Conservation (phyloP, 768 basidiomycete genomes). For the Suillus tomentosus region DNA sequence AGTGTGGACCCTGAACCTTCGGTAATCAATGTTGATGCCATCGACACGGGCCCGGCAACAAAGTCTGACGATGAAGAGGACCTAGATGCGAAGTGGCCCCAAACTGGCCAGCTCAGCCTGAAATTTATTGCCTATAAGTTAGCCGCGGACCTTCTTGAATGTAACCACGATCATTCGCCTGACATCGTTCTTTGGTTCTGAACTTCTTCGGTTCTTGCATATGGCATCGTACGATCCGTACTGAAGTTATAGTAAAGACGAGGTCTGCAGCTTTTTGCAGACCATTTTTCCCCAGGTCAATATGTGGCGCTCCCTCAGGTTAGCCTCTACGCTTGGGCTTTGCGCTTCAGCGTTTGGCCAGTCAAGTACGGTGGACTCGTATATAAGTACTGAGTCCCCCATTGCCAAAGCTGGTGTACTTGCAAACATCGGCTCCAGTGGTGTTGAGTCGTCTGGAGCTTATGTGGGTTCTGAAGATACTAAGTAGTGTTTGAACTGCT, state of each 20-base stretch:
- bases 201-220: constrained; percentile 5
- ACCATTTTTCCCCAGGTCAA: constrained; percentile 21
- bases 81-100: neutral
- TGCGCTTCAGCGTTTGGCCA: constrained; percentile 30
- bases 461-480: constrained; percentile 31
- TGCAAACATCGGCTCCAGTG: constrained; percentile 69
- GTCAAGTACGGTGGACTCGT: constrained; percentile 44
- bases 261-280: constrained; percentile 27
- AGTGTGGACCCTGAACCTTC: too few relatives aligned
- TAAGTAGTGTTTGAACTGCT: neutral
- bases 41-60: too few relatives aligned
- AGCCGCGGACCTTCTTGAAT: neutral
- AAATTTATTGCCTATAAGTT: neutral
- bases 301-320: constrained; percentile 33
- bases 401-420: constrained; percentile 68
- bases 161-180: neutral
- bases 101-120: neutral
- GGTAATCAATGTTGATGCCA: too few relatives aligned
- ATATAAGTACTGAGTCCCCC: constrained; percentile 53
- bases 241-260: constrained; percentile 14
- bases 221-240: neutral
- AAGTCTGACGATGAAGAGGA: too few relatives aligned
- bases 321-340: constrained; percentile 34
- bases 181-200: neutral
- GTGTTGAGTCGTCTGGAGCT: constrained; percentile 58